phyloP scores from a whole-genome alignment of 768 basidiomycete species.

The Nidularia pulvinata region DNA sequence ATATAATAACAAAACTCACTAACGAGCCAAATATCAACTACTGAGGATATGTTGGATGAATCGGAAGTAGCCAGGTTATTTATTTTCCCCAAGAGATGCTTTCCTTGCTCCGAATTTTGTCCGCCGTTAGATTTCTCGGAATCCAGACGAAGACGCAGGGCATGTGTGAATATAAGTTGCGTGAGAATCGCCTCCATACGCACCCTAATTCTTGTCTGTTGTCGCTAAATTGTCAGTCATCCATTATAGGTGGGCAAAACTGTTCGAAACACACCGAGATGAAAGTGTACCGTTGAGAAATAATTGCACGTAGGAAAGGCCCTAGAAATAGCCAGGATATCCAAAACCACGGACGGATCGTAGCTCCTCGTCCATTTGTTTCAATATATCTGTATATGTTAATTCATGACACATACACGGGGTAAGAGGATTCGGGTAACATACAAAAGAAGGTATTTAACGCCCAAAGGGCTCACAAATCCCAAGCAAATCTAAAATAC shows the following conservation, averaged over 20 bases:
- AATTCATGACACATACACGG: no score
- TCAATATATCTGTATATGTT: neutral
- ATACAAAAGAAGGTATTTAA: no score
- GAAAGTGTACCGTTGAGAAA: slow-evolving; percentile 38
- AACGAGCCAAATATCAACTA: slow-evolving; percentile 9
- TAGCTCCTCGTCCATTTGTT: neutral
- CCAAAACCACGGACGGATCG: slow-evolving; percentile 50
- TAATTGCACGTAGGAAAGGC: slow-evolving; percentile 26
- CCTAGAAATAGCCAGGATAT: slow-evolving; percentile 29
- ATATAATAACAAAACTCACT: neutral
- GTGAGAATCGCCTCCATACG: slow-evolving; percentile 12
- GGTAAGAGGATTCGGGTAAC: no score
- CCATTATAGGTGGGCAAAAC: neutral
- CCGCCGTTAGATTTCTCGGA: slow-evolving; percentile 11
- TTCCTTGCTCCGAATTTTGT: neutral
- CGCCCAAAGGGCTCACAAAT: no score
- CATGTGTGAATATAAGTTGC: slow-evolving; percentile 11
- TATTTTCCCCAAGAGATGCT: slow-evolving; percentile 53
- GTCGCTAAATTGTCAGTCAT: neutral
- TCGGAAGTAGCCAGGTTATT: slow-evolving; percentile 62
- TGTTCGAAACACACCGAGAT: slow-evolving; percentile 13
- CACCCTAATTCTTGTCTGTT: slow-evolving; percentile 1
- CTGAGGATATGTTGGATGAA: slow-evolving; percentile 15
- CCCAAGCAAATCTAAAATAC: no score
- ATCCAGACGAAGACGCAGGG: slow-evolving; percentile 48